phyloP scores from a whole-genome alignment of 495 filamentous ascomycete genomes.

The Neurospora hispaniola region DNA sequence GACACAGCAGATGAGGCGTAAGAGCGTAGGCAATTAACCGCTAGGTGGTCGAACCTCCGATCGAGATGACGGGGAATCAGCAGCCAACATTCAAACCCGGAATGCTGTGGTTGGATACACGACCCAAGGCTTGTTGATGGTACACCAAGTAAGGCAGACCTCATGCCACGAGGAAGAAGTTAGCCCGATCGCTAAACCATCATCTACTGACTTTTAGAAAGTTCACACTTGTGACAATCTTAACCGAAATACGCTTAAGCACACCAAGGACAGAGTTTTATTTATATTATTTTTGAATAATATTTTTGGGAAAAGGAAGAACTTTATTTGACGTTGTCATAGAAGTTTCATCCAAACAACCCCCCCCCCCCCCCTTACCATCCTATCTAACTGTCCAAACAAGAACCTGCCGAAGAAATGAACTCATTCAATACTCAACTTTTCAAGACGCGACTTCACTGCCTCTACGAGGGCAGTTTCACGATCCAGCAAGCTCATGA shows the following conservation, averaged over 20 bases:
- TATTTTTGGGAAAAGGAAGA: neutral
- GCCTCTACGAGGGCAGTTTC: conserved; percentile 50
- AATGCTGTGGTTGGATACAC: neutral
- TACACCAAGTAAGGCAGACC: neutral
- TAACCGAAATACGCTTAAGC: neutral
- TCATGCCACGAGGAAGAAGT: neutral
- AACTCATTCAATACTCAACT: conserved; percentile 18
- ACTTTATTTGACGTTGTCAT: neutral
- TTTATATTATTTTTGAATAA: too few species aligned
- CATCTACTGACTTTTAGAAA: neutral
- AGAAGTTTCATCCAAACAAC: neutral
- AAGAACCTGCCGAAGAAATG: neutral
- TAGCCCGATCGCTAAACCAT: neutral
- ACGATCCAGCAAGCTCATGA: conserved; percentile 60
- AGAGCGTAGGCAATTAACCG: neutral
- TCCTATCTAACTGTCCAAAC: neutral
- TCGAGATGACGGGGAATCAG: neutral
- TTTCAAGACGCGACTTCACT: conserved; percentile 24
- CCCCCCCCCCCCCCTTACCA: neutral
- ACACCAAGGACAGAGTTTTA: neutral
- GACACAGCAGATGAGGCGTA: neutral
- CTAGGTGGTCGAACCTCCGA: neutral
- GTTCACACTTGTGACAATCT: neutral
- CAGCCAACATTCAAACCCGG: neutral
- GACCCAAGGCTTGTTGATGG: neutral